phyloP scores from a whole-genome alignment of 192 early-diverging fungal species.

The Dispira parvispora region DNA sequence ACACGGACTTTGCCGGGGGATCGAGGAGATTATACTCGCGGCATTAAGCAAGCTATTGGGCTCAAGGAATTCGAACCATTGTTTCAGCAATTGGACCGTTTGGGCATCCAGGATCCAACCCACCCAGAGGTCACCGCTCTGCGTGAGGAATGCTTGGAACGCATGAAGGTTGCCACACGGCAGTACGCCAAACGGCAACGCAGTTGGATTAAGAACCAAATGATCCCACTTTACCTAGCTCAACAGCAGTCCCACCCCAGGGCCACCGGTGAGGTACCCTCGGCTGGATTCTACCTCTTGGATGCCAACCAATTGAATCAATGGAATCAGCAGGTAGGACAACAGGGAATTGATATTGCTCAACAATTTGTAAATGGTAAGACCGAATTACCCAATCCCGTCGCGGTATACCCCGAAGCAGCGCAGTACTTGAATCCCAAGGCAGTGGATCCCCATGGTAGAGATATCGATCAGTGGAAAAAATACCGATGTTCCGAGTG shows the following conservation, averaged over 20 bases:
- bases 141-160: constrained; percentile 39
- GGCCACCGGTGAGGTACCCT: not conserved
- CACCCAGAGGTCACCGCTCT: constrained; percentile 19
- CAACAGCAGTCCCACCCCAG: constrained; percentile 3
- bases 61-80: constrained; percentile 4
- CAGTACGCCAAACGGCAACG: constrained; percentile 75
- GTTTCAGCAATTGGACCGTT: not conserved
- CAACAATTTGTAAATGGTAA: not conserved
- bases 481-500: constrained; percentile 6
- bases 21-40: constrained; percentile 28
- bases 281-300: constrained; percentile 10
- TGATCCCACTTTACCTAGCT: constrained; percentile 31
- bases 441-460: too few species aligned
- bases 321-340: not conserved
- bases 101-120: not conserved
- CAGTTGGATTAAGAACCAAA: constrained; percentile 65
- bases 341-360: not conserved
- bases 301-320: constrained; percentile 5
- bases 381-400: too few species aligned
- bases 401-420: too few species aligned
- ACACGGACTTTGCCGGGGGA: constrained; percentile 58
- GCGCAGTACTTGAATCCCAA: too few species aligned
- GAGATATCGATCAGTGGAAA: not conserved
- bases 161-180: constrained; percentile 77
- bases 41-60: constrained; percentile 27